Base-by-base conservation (phyloP, 1,284 basidiomycete species). In the Uromyces viciae-fabae region DNA sequence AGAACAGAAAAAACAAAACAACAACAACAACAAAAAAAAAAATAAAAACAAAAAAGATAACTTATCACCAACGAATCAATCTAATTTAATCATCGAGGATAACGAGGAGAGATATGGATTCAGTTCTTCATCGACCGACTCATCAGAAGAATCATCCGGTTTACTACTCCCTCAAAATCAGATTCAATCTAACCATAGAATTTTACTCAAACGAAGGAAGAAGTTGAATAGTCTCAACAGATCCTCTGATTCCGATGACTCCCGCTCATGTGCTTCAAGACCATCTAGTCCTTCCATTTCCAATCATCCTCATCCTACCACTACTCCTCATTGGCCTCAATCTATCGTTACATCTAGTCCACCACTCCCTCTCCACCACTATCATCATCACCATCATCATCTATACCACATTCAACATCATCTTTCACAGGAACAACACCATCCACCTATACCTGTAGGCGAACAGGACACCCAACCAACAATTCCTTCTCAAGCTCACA, bases 61-160 rank as follows among this genome's bases (percentile, higher is more conserved):
- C 22, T 49, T 22, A 49, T 49, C 46, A 49, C 11, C 46, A 49
- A 22, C 11, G 22, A 49, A 49, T 49, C 46, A 49, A 49, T 11
- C 46, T 22, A 49, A 49, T 22, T 49, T 11, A 49, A 49, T 72
- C 14, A 40, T 71, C 19, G 68, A 73, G 28, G 69, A 71, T 31
- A 42, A 46, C 33, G 77, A 80, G 33, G 77, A 80, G 62, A 36
- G 68, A 19, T 75, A 60, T 17, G 56, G 56, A 17, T 72, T 80
- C 43, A 71, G 58, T 49, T 80, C 77, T 9, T 73, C 71, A n/a
- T n/a, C n/a, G n/a, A n/a, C n/a, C 17, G 46, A 28, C 14, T 42
- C 49, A 56, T 80, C 77, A 14, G 77, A 80, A 15, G 66, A 69
- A 43, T 80, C 77, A 28, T 78, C 46, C 19, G 62, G 62, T 1